A percentile compares a stretch with the other conserved stretches of the same genome.
These are phyloP conservation scores for Lathyrus aphaca DNA, from an alignment of 306 rosid genomes.

Conservation along the genomic window DNA sequence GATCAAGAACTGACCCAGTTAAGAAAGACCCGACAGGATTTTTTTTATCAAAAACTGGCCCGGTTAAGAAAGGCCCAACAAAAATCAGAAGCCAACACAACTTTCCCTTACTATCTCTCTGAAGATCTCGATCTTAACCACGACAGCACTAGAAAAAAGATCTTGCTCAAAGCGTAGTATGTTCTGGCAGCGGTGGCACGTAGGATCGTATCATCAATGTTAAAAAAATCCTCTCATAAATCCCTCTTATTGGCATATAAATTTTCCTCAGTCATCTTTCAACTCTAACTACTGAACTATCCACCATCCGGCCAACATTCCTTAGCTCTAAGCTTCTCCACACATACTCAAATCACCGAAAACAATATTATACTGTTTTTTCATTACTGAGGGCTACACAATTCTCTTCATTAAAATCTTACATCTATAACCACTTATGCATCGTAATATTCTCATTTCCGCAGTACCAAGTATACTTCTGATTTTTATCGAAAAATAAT, in stretches of 20 bases:
- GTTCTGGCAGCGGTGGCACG: too few relatives aligned
- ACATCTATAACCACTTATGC: background rate
- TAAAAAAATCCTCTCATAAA: background rate
- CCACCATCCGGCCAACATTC: background rate
- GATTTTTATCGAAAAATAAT: background rate
- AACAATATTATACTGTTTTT: background rate
- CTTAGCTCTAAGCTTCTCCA: background rate
- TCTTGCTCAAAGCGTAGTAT: too few relatives aligned
- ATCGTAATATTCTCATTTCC: background rate
- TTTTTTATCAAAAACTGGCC: too few relatives aligned
- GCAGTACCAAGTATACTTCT: background rate
- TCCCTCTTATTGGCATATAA: background rate
- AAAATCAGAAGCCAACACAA: too few relatives aligned
- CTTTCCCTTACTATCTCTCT: too few relatives aligned
- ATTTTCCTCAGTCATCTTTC: background rate
- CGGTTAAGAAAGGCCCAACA: too few relatives aligned
- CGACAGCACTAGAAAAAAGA: too few relatives aligned
- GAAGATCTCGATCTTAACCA: too few relatives aligned
- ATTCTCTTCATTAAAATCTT: background rate
- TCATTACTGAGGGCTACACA: background rate
- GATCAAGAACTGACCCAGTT: too few relatives aligned
- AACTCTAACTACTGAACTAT: background rate
- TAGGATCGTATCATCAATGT: background rate
- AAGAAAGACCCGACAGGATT: too few relatives aligned
- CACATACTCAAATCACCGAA: slow-evolving; percentile 3